phyloP scores from a whole-genome alignment of 2,329 filamentous ascomycete species.

The Ceratocystis harringtonii region DNA sequence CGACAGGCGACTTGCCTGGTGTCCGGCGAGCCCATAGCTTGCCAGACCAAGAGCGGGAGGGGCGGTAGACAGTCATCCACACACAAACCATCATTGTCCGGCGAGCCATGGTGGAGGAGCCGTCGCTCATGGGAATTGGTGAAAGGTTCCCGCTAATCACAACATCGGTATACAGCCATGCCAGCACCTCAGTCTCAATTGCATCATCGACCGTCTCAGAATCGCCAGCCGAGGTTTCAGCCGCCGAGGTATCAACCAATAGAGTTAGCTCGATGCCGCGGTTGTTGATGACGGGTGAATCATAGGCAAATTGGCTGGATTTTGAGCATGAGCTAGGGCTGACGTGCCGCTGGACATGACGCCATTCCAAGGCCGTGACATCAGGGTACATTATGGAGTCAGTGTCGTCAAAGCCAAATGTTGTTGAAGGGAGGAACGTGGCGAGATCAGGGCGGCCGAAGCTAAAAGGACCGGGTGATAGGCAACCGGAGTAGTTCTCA shows the following conservation, averaged over 20 bases:
- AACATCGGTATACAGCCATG: constrained; percentile 18
- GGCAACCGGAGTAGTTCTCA: constrained; percentile 7
- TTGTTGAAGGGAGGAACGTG: constrained; percentile 17
- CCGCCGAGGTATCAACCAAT: constrained; percentile 15
- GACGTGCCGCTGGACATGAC: constrained; percentile 16
- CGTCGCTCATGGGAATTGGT: constrained; percentile 5
- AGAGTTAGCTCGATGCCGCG: constrained; percentile 18
- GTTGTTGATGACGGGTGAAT: constrained; percentile 15
- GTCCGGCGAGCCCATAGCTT: constrained; percentile 14
- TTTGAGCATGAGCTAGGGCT: constrained; percentile 11
- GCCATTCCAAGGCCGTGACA: constrained; percentile 15
- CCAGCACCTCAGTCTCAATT: constrained; percentile 15
- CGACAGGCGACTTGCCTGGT: constrained; percentile 15
- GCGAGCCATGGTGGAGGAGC: constrained; percentile 6
- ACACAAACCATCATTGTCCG: constrained; percentile 18
- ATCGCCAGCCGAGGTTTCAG: not conserved
- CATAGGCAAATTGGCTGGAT: constrained; percentile 16
- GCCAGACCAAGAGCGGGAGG: constrained; percentile 9
- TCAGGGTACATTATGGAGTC: constrained; percentile 18
- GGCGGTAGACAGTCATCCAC: constrained; percentile 17
- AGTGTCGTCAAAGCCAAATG: constrained; percentile 18
- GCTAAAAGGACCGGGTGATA: constrained; percentile 14
- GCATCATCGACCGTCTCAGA: constrained; percentile 4
- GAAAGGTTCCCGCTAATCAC: constrained; percentile 12
- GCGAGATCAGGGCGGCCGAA: constrained; percentile 17